A percentile compares a stretch with the other conserved stretches of the same genome.
Conservation (phyloP, 2,329 filamentous ascomycete species). For the Microsporum canis region DNA sequence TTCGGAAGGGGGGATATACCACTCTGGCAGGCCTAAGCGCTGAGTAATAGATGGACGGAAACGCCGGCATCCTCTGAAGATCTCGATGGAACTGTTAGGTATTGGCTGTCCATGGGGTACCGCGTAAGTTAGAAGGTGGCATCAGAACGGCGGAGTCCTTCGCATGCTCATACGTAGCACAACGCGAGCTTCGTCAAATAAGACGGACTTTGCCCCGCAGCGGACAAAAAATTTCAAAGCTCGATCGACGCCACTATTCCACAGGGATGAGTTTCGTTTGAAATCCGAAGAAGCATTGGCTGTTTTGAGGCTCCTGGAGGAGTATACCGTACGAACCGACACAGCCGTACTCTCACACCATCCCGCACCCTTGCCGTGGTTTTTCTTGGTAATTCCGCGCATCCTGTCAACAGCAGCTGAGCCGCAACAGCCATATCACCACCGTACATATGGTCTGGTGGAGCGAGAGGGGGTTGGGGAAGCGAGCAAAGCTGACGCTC, state of each 20-base stretch:
- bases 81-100: not conserved
- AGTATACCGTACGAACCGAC: not conserved
- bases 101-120: not conserved
- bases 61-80: conserved; percentile 2
- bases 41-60: not conserved
- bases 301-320: not conserved
- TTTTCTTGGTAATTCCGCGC: not conserved
- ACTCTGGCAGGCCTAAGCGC: not conserved
- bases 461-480: not conserved
- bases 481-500: not conserved
- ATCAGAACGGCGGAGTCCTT: not conserved
- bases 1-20: not conserved
- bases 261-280: not conserved
- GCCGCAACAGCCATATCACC: not conserved
- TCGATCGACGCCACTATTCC: not conserved
- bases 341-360: not conserved
- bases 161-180: conserved; percentile 1
- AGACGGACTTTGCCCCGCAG: not conserved
- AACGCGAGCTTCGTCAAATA: not conserved
- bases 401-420: not conserved
- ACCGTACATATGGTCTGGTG: not conserved
- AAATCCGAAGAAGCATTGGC: not conserved
- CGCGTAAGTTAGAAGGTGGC: not conserved
- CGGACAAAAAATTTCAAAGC: not conserved
- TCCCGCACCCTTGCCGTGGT: not conserved